These are phyloP conservation scores for Medakamo hakoo DNA, from an alignment of 139 green algal genomes.

Conservation along the genomic window DNA sequence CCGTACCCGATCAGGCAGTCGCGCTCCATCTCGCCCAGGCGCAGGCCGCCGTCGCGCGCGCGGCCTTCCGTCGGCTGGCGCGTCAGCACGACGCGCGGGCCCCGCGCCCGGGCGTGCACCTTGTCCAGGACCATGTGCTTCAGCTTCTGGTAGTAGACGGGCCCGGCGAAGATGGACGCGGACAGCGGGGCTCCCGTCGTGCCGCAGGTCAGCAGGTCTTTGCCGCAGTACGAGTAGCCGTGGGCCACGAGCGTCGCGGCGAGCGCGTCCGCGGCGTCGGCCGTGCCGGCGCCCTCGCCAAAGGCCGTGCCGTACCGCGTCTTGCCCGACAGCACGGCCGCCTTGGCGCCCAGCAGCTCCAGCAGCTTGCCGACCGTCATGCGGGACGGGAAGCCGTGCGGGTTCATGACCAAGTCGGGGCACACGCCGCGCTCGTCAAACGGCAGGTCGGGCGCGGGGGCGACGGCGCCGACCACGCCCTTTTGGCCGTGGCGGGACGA, in stretches of 20 bases:
- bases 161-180: conserved; percentile 97
- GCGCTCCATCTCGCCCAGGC: conserved; percentile 94
- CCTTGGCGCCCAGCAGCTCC: conserved; percentile 90
- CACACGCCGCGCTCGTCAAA: conserved; percentile 78
- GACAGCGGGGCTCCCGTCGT: conserved; percentile 87
- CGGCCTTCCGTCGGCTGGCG: conserved; percentile 93
- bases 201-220: conserved; percentile 75
- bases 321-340: conserved; percentile 36
- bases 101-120: conserved; percentile 84
- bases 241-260: conserved; percentile 53
- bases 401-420: conserved; percentile 82
- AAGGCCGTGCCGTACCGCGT: conserved; percentile 89
- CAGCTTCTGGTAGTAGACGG: conserved; percentile 99
- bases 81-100: conserved; percentile 81
- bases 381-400: conserved; percentile 58
- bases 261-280: conserved; percentile 50
- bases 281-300: conserved; percentile 67
- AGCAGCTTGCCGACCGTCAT: conserved; percentile 93
- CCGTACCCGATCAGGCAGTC: conserved; percentile 93
- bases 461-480: conserved; percentile 80
- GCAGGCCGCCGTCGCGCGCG: conserved; percentile 75
- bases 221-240: conserved; percentile 83
- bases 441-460: conserved; percentile 74
- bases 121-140: conserved; percentile 99
- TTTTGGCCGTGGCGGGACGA: conserved; percentile 87